Conservation (phyloP, 2,329 filamentous ascomycete genomes). For the Zymoseptoria crescenta region DNA sequence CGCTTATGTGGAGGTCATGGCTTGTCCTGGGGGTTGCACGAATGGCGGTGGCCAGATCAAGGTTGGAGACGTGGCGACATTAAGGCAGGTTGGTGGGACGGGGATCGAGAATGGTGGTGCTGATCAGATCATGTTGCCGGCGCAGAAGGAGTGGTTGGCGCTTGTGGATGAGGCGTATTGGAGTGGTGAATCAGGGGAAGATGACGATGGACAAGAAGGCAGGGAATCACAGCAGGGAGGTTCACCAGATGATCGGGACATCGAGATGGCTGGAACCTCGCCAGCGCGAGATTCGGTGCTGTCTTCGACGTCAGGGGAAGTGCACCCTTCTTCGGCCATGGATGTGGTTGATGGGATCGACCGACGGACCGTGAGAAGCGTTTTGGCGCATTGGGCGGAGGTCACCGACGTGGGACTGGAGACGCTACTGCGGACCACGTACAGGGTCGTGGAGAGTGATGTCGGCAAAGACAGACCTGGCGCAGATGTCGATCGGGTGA, state of each 20-base stretch:
- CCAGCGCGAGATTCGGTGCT: constrained; percentile 18
- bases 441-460: constrained; percentile 87
- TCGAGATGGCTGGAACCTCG: constrained; percentile 10
- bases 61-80: constrained; percentile 60
- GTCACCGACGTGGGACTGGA: constrained; percentile 63
- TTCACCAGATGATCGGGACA: constrained; percentile 13
- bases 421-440: constrained; percentile 75
- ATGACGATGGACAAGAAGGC: constrained; percentile 6
- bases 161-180: constrained; percentile 55
- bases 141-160: constrained; percentile 79
- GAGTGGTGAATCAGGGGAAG: constrained; percentile 23
- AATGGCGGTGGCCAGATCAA: constrained; percentile 97
- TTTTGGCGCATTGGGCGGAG: constrained; percentile 67
- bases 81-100: constrained; percentile 30
- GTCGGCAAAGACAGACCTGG: constrained; percentile 68
- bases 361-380: constrained; percentile 55
- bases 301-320: constrained; percentile 21
- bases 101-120: constrained; percentile 30
- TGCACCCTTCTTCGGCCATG: background rate
- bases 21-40: constrained; percentile 95
- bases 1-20: constrained; percentile 97
- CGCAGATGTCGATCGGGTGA: constrained; percentile 69
- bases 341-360: constrained; percentile 47
- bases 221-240: background rate
- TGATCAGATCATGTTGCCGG: constrained; percentile 46